Evolutionary conservation across 257 asterid species (phyloP).

Genomic region (Nicotiana benthamiana): DNA sequence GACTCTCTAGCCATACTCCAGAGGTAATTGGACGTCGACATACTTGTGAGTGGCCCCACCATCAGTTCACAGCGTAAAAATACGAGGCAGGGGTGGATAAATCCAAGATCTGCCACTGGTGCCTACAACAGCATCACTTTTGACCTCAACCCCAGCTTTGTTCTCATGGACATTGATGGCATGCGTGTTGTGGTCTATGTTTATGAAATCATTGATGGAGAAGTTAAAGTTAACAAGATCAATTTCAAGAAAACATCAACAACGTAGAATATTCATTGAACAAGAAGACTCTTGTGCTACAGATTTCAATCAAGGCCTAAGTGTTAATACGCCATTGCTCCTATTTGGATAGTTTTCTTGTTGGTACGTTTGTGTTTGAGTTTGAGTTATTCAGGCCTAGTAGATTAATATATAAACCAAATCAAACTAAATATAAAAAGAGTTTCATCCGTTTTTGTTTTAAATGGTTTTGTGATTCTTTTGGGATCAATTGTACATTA

Average conservation of each 20-base stretch:
- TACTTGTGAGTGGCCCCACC: slow-evolving; percentile 94
- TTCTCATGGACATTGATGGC: slow-evolving; percentile 95
- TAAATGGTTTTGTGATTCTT: no score
- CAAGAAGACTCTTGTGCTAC: neutral
- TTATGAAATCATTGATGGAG: slow-evolving; percentile 92
- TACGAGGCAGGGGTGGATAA: slow-evolving; percentile 97
- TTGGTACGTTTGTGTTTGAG: no score
- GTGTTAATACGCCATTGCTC: neutral
- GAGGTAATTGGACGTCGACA: slow-evolving; percentile 93
- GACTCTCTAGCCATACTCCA: slow-evolving; percentile 95
- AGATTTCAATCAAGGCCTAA: neutral
- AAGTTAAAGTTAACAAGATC: slow-evolving; percentile 93
- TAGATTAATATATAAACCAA: no score
- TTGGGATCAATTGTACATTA: no score
- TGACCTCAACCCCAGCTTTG: slow-evolving; percentile 94
- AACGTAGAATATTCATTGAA: slow-evolving; percentile 17
- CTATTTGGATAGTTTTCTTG: no score
- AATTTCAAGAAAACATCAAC: slow-evolving; percentile 81
- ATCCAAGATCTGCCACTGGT: slow-evolving; percentile 97
- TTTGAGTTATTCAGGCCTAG: no score
- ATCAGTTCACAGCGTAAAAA: slow-evolving; percentile 92
- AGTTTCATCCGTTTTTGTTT: no score
- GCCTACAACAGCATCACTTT: slow-evolving; percentile 94
- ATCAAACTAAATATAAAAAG: no score
- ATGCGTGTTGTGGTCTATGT: slow-evolving; percentile 92